These are phyloP conservation scores for Niebla homalea DNA, from an alignment of 495 filamentous ascomycete species.

Conservation along the genomic window DNA sequence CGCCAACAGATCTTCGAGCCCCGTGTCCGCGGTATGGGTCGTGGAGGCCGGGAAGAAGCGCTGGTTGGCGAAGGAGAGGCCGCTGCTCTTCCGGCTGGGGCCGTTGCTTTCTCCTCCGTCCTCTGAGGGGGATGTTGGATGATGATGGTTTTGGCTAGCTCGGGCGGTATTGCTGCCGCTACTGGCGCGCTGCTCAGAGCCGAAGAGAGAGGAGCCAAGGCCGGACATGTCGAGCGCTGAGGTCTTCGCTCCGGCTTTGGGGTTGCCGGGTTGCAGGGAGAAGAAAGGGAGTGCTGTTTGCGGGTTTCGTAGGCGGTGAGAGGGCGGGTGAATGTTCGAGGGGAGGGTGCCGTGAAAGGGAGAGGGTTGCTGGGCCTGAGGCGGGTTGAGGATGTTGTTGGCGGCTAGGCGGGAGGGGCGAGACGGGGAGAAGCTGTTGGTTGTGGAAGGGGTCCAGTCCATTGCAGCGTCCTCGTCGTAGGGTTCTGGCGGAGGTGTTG, in stretches of 20 bases:
- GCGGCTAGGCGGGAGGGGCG: conserved; percentile 20
- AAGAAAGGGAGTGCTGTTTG: conserved; percentile 35
- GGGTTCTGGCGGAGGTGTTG: conserved; percentile 26
- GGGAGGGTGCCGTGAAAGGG: conserved; percentile 53
- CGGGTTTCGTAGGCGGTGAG: conserved; percentile 50
- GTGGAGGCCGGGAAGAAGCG: conserved; percentile 38
- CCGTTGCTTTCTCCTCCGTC: not conserved
- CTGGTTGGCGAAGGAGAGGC: conserved; percentile 32
- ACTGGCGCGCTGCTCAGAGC: not conserved
- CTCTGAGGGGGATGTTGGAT: conserved; percentile 22
- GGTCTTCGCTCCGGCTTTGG: conserved; percentile 25
- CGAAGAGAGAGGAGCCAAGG: not conserved
- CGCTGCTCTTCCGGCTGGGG: conserved; percentile 14
- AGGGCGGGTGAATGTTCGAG: conserved; percentile 48
- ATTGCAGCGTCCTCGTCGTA: conserved; percentile 44
- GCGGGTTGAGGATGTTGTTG: conserved; percentile 19
- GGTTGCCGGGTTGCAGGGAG: conserved; percentile 10
- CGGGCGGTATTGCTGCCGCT: conserved; percentile 18
- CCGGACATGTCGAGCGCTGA: conserved; percentile 29
- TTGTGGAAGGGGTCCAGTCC: conserved; percentile 70
- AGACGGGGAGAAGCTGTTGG: conserved; percentile 29
- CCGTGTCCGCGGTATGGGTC: conserved; percentile 28
- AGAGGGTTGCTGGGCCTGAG: conserved; percentile 30
- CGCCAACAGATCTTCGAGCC: conserved; percentile 35
- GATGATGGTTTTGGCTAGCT: conserved; percentile 27